phyloP scores from a whole-genome alignment of 495 filamentous ascomycete species.

The Talaromyces nanjingensis region DNA sequence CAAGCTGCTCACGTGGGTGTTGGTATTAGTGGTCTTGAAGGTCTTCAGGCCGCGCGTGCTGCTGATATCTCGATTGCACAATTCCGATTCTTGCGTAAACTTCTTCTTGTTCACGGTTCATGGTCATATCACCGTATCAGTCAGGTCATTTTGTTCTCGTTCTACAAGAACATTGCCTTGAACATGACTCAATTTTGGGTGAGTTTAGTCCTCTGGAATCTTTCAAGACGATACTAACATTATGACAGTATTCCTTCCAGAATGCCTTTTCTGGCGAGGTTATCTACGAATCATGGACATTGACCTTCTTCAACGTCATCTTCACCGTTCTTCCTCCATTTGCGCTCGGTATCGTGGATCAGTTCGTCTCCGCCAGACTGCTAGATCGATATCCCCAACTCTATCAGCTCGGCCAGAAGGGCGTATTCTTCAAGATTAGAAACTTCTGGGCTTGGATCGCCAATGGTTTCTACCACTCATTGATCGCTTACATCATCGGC shows the following conservation, averaged over 20 bases:
- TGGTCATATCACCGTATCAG: constrained; percentile 98
- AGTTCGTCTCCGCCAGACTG: constrained; percentile 94
- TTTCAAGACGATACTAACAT: constrained; percentile 26
- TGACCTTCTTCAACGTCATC: constrained; percentile 99
- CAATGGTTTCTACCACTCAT: constrained; percentile 93
- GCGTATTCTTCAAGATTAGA: constrained; percentile 83
- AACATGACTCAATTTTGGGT: constrained; percentile 99
- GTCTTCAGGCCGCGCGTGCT: constrained; percentile 94
- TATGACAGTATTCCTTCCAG: constrained; percentile 80
- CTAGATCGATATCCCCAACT: constrained; percentile 96
- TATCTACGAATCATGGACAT: constrained; percentile 98
- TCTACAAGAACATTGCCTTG: constrained; percentile 98
- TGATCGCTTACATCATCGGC: constrained; percentile 81
- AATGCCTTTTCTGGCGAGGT: constrained; percentile 97
- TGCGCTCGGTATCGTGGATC: constrained; percentile 94
- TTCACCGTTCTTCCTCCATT: constrained; percentile 94
- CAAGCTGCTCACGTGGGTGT: constrained; percentile 98
- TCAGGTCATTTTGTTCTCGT: constrained; percentile 95
- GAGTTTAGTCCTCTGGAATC: constrained; percentile 21
- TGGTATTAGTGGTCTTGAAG: constrained; percentile 95
- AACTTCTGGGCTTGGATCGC: constrained; percentile 89
- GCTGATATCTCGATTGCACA: constrained; percentile 96
- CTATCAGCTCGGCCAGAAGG: constrained; percentile 88
- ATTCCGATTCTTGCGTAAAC: constrained; percentile 91
- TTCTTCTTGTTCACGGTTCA: constrained; percentile 90